Conservation (phyloP, 345 rosid genomes). For the Heritiera fomes region DNA sequence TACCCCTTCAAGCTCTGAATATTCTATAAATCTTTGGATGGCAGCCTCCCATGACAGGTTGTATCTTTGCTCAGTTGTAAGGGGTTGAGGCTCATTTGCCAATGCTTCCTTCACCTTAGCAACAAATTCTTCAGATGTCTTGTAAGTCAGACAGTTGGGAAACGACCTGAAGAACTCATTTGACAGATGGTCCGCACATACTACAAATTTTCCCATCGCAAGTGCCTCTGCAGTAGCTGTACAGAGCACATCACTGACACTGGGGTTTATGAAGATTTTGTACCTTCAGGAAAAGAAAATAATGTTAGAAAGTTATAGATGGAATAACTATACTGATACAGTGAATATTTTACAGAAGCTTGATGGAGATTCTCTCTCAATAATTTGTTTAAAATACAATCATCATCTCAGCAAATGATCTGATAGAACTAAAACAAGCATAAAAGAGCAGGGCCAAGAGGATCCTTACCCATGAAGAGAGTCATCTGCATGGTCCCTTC, state of each 20-base stretch:
- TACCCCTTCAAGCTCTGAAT: constrained; percentile 74
- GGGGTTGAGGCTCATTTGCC: constrained; percentile 79
- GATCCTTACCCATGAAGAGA: constrained; percentile 80
- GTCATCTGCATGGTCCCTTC: constrained; percentile 93
- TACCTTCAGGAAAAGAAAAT: constrained; percentile 60
- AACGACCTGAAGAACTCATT: constrained; percentile 94
- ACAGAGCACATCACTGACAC: constrained; percentile 95
- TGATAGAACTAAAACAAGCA: not conserved
- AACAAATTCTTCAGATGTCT: constrained; percentile 81
- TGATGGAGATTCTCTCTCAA: not conserved
- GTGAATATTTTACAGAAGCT: not conserved
- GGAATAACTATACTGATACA: not conserved
- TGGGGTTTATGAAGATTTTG: constrained; percentile 97
- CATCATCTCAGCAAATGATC: not conserved
- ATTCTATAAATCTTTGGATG: constrained; percentile 81
- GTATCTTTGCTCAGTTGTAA: constrained; percentile 76
- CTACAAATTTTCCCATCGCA: constrained; percentile 96
- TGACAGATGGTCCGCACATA: constrained; percentile 97
- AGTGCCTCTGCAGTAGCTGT: constrained; percentile 99
- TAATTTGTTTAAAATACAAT: not conserved
- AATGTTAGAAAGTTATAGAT: not conserved
- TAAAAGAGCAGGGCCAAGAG: not conserved
- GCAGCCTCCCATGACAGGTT: constrained; percentile 98
- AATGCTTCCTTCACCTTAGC: constrained; percentile 84
- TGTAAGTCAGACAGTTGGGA: constrained; percentile 93